Evolutionary conservation across 2,329 filamentous ascomycete genomes (phyloP), one percentile per base, ranked within the genome.

Genomic region (Fusarium piperis): DNA sequence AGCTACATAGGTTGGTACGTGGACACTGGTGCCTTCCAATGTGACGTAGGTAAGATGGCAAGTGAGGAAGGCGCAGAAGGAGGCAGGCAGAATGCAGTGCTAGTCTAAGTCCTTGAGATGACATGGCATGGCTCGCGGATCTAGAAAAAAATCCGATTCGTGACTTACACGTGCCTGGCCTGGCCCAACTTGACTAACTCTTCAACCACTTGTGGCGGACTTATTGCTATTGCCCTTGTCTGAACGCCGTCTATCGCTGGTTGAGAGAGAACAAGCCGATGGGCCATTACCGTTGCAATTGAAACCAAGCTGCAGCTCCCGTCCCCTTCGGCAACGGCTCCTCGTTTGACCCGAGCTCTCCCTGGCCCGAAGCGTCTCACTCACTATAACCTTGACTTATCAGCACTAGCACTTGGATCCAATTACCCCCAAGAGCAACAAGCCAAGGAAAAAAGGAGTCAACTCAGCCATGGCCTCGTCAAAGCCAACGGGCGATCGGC

Each of bases 401-500:
- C 44, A 48, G 44, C 44, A 30, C 44, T 30, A 48, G 44, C 44
- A 48, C 18, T 16, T 48, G 44, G 16, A 48, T 28, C 41, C 41
- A 48, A 30, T 48, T 48, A 48, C 26, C 44, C 44, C 23, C 44
- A 48, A 28, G 16, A 48, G 44, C 44, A 59, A 59, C 13, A 15
- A 46, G n/a, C 26, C 26, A 41, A 7, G 12, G 30, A 18, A 48
- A 30, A 30, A 48, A n/a, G 44, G 44, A 48, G 26, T 48, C 44
- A 30, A 59, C 36, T 33, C 55, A 20, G 36, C 44, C 53, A 71
- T 70, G 67, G 58, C 63, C 36, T 56, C 52, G 52, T 32, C 57
- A n/a, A 39, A 41, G 46, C 18, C 53, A 44, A 11, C 16, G 35
- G 61, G 61, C 7, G 28, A 51, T 13, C 79, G 83, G 65, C 84